Evolutionary conservation across 129 eudicot genomes (phyloP), one percentile per base, ranked within the genome.

Genomic region (Oenanthe sinensis): DNA sequence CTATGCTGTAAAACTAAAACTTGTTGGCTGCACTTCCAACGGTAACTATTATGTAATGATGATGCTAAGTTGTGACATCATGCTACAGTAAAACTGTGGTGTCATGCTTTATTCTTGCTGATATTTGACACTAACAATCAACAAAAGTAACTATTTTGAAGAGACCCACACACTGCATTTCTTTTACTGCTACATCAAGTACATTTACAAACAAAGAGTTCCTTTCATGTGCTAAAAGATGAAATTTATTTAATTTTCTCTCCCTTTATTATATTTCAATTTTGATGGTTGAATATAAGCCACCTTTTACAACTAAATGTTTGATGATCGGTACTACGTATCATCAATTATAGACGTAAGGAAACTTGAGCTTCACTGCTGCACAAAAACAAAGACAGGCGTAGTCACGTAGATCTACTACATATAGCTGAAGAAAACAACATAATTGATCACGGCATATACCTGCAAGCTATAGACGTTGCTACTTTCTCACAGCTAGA

Each of bases 391-490:
- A 65, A 65, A 65, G 40, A 28, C 40, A 24, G 19, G 15, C 3
- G 37, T 63, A 65, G 71, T 22, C 65, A 30, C 30, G 39, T 65
- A 65, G 17, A 65, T 65, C 40, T 65, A 65, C 37, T n/a, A 62
- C 19, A 28, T 28, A 8, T 58, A n/a, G 39, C 46, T 69, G 46
- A 37, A 16, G 74, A 16, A 69, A 36, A 37, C 22, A 69, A 36
- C 45, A 37, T 15, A 30, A 69, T 6, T 69, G 44, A 16, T 37
- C 11, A 65, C 40, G 48, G 36, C 37, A 74, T 70, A 52, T 80
- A 90, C 99, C 97, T 96, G 77, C 54, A 86, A 75, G 97, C 97
- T 77, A 92, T 74, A 71, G 90, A 85, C 52, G 79, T 87, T 24
- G 97, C 89, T 17, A 89, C 88, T 78, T 50, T 77, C 60, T 79